Evolutionary conservation across 768 basidiomycete genomes (phyloP).

Genomic region (Cantharellus anzutake): DNA sequence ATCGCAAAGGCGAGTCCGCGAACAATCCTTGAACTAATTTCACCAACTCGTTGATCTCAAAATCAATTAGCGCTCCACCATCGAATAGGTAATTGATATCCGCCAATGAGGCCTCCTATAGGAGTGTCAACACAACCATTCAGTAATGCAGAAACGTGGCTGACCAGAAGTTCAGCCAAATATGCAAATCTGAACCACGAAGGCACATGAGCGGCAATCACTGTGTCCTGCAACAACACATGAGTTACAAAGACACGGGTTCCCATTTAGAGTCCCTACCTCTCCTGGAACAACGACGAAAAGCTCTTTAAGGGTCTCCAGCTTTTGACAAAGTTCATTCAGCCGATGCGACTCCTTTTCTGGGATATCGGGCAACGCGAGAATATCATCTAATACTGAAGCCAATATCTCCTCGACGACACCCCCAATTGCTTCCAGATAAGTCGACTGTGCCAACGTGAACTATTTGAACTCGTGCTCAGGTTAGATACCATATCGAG

Average conservation of each 20-base stretch:
- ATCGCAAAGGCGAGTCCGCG: conserved; percentile 50
- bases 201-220: conserved; percentile 71
- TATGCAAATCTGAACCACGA: conserved; percentile 93
- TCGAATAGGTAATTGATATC: conserved; percentile 88
- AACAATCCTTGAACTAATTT: conserved; percentile 73
- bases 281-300: conserved; percentile 43
- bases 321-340: conserved; percentile 61
- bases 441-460: conserved; percentile 49
- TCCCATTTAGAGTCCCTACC: conserved; percentile 24
- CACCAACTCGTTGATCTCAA: conserved; percentile 65
- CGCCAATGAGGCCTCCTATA: conserved; percentile 75
- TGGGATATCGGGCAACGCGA: conserved; percentile 69
- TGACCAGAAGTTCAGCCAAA: conserved; percentile 72
- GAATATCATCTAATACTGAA: conserved; percentile 49
- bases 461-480: conserved; percentile 22
- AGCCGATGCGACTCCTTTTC: conserved; percentile 71
- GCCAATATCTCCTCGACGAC: conserved; percentile 49
- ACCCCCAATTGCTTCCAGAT: conserved; percentile 50
- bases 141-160: not conserved
- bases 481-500: not conserved
- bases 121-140: not conserved
- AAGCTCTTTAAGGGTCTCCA: conserved; percentile 61
- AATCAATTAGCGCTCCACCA: conserved; percentile 78
- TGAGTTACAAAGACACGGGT: not conserved
- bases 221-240: conserved; percentile 33